Base-by-base conservation (phyloP, 768 basidiomycete species). In the Phaffia tasmanica region DNA sequence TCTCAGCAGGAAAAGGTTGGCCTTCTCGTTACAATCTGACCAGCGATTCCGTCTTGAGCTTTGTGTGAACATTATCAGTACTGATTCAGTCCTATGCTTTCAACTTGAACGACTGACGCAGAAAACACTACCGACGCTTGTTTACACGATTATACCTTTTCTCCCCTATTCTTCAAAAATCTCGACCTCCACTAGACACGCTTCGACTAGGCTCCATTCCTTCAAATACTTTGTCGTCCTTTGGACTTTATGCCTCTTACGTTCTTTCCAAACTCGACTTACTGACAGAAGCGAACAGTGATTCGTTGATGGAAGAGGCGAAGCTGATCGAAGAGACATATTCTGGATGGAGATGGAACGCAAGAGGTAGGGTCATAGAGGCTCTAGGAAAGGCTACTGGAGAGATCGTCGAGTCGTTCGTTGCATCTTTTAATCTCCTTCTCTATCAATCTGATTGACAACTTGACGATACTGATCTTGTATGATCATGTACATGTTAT, bases 291-390 rank as follows among this genome's bases (percentile, higher is more conserved):
- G 7, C 19, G 9, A 25, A 48, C 21, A 25, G 3, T 9, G 25
- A 19, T 18, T 1, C 9, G 6, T 15, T 35, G n/a, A 21, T 23
- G 46, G 59, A 48, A 27, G 29, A 8, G n/a, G 59, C 59, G 23
- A 19, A 27, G 5, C 16, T 1, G 19, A 6, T 61, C n/a, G 59
- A 61, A 15, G 59, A 48, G 5, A 16, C 1, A n/a, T 48, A 4
- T 8, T 46, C 35, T 7, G 59, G 46, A 25, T 61, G 59, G 59
- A 46, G 46, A 25, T 61, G 59, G 59, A 42, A 61, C 6, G 59
- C 46, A 11, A 32, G 59, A 49, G 59, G 59, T 9, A 18, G 59
- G n/a, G 59, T 49, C 46, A 49, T 61, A 16, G 59, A 61, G 59
- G 46, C 59, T 4, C 59, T 61, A 49, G 59, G 46, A 16, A 46